Conservation (phyloP, 257 asterid genomes). For the Solanum chilense region DNA sequence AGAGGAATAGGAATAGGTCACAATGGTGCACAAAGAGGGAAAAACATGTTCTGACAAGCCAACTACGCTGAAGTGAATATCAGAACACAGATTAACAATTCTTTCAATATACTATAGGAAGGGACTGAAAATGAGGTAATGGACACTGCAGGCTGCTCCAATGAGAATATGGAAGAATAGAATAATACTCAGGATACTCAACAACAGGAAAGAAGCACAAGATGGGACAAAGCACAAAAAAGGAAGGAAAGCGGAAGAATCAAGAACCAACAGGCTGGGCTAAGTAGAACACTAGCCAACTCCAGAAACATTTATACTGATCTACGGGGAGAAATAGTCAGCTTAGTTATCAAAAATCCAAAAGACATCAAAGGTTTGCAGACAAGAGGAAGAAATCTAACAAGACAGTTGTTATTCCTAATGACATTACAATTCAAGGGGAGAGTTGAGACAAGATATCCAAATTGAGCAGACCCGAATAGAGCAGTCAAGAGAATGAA, state of each 20-base stretch:
- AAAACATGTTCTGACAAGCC: neutral
- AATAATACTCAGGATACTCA: neutral
- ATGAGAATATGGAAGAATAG: neutral
- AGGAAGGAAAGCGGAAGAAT: neutral
- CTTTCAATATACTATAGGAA: neutral
- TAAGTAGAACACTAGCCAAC: neutral
- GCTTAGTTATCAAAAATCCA: neutral
- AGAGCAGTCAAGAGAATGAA: neutral
- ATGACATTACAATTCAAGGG: too few relatives aligned
- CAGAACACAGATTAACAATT: neutral
- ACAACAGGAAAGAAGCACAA: neutral
- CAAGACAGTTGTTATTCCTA: neutral
- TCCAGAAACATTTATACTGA: neutral
- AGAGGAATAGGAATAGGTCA: neutral
- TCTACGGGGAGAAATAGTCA: neutral
- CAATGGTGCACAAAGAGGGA: neutral
- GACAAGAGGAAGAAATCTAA: neutral
- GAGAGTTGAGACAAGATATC: neutral
- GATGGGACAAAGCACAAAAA: neutral
- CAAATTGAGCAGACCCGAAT: neutral
- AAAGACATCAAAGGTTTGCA: neutral
- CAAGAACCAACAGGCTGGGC: neutral
- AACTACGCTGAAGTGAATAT: neutral
- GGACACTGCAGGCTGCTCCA: neutral
- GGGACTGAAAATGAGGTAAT: neutral